Base-by-base conservation (phyloP, 345 rosid species). In the Pistacia integerrima region DNA sequence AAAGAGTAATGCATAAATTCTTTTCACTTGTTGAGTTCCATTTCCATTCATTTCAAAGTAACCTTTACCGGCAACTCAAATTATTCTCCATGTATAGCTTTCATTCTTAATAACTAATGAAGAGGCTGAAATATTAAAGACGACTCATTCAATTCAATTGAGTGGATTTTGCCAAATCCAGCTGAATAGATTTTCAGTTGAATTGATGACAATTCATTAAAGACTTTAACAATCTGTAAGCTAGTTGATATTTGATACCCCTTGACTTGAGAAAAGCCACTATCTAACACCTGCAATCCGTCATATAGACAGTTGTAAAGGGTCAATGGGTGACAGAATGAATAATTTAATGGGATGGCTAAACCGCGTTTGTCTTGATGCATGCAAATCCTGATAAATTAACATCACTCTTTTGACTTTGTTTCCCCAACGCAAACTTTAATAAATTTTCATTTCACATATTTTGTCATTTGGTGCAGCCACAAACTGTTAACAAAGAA, bases 131-230 rank as follows among this genome's bases (percentile, higher is more conserved):
- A 22, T 22, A 22, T 22, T 22, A 22, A 22, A 22, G 22, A 22
- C 22, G 22, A 22, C 22, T 22, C 22, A 22, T 22, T 22, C 22
- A 22, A 22, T 22, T 30, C 33, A 30, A 30, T 30, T 30, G 33
- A 30, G 2, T 30, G 33, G 33, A 30, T 30, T 30, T 30, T 30
- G 1, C 33, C 33, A 30, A 30, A 30, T 30, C 33, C 33, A 30
- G 33, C 33, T 30, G 1, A 30, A 30, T 30, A 30, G 33, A 30
- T 30, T 30, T 30, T 30, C 33, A 30, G 6, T 14, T 64, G 41
- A 64, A 36, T 64, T 11, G 69, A 65, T 65, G 52, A 9, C 48
- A 65, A 65, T 18, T 65, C 28, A 65, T 36, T 38, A 65, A 65
- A 65, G 69, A 10, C n/a, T 46, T 64, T 16, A 56, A 56, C 25